Conservation (phyloP, 345 rosid genomes). For the Adansonia digitata region DNA sequence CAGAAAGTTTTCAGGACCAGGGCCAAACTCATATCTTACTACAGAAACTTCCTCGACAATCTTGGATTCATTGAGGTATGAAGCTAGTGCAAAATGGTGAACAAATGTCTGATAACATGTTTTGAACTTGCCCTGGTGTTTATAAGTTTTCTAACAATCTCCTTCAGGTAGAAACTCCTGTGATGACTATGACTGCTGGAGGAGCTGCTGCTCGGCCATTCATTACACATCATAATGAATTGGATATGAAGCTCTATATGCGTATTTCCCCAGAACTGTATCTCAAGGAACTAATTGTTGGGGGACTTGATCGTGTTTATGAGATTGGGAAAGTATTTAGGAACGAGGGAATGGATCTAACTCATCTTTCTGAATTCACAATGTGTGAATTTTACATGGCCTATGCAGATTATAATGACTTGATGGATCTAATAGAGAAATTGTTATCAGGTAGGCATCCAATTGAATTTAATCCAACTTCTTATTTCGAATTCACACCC, state of each 20-base stretch:
- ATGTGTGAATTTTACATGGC: constrained; percentile 99
- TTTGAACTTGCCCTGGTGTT: not conserved
- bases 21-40: constrained; percentile 9
- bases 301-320: constrained; percentile 85
- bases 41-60: constrained; percentile 3
- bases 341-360: constrained; percentile 95
- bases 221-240: constrained; percentile 91
- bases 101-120: not conserved
- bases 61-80: constrained; percentile 1
- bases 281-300: constrained; percentile 85
- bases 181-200: constrained; percentile 95
- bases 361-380: constrained; percentile 98
- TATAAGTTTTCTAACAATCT: not conserved
- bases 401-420: constrained; percentile 82
- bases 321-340: constrained; percentile 95
- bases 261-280: constrained; percentile 90
- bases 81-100: not conserved
- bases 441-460: constrained; percentile 67
- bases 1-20: constrained; percentile 3
- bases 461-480: not conserved
- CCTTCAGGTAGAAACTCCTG: constrained; percentile 83
- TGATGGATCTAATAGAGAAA: constrained; percentile 79
- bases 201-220: constrained; percentile 99
- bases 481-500: not conserved
- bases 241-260: constrained; percentile 83